Conservation (phyloP, 225 moss, liverwort and hornwort genomes). For the Pseudisothecium myosuroides region DNA sequence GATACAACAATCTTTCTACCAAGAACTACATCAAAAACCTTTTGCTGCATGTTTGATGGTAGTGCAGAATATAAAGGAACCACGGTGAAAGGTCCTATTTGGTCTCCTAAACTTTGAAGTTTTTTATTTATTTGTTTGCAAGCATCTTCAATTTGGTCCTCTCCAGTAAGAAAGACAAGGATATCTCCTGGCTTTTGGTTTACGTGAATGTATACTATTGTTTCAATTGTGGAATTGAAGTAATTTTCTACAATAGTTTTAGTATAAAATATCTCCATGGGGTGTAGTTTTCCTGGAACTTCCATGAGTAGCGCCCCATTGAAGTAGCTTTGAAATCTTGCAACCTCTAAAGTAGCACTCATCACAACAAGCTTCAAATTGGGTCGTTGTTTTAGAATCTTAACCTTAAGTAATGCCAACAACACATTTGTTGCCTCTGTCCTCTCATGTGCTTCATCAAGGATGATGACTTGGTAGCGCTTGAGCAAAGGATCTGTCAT, state of each 20-base stretch:
- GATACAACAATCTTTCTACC: constrained; percentile 40
- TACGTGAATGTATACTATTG: constrained; percentile 24
- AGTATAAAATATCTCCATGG: constrained; percentile 35
- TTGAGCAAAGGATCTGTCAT: too few relatives aligned
- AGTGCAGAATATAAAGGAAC: constrained; percentile 37
- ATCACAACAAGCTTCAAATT: too few relatives aligned
- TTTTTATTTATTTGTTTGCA: background rate
- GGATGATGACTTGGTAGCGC: too few relatives aligned
- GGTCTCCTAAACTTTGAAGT: constrained; percentile 23
- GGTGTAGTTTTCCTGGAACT: constrained; percentile 18
- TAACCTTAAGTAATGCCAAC: too few relatives aligned
- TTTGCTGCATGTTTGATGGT: constrained; percentile 33
- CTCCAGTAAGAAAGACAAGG: constrained; percentile 36
- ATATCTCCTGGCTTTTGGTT: constrained; percentile 19
- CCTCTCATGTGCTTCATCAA: too few relatives aligned
- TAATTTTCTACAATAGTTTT: constrained; percentile 26
- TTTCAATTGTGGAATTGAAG: constrained; percentile 17
- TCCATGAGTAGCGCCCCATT: constrained; percentile 9
- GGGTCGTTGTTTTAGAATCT: too few relatives aligned
- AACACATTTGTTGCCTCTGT: too few relatives aligned
- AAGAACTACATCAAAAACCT: constrained; percentile 25
- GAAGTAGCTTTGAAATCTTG: too few relatives aligned
- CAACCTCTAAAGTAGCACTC: too few relatives aligned
- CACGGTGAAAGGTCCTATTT: constrained; percentile 28
- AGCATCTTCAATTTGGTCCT: constrained; percentile 48